Conservation (phyloP, 1,284 basidiomycete species). For the Agroathelia rolfsii region DNA sequence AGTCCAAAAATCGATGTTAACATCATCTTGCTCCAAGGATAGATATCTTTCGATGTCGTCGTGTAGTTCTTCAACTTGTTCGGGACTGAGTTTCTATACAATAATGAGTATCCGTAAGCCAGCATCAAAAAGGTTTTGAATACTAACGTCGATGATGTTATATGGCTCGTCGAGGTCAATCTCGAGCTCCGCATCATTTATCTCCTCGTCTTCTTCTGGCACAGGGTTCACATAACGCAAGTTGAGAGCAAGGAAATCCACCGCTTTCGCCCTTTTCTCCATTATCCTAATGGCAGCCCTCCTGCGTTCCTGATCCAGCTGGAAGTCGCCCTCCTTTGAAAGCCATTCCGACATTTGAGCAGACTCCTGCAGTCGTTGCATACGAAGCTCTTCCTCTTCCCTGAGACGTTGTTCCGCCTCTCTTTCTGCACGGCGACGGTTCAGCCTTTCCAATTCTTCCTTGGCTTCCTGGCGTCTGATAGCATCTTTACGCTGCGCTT, state of each 20-base stretch:
- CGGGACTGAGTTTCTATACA: constrained; percentile 69
- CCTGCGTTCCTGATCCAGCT: constrained; percentile 86
- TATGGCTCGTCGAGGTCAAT: constrained; percentile 98
- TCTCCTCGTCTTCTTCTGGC: constrained; percentile 58
- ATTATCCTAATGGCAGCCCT: constrained; percentile 90
- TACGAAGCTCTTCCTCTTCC: constrained; percentile 87
- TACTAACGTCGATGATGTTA: constrained; percentile 83
- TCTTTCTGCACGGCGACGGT: constrained; percentile 82
- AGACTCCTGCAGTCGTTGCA: constrained; percentile 85
- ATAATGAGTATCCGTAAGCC: constrained; percentile 13
- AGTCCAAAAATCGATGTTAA: constrained; percentile 96
- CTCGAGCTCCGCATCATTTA: constrained; percentile 81
- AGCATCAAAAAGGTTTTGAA: not conserved
- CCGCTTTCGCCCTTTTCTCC: constrained; percentile 92
- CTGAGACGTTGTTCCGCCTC: constrained; percentile 82
- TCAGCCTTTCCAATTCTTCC: constrained; percentile 90
- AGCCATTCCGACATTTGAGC: constrained; percentile 98
- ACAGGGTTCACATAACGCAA: constrained; percentile 77
- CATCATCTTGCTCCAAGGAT: constrained; percentile 73
- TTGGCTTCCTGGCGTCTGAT: constrained; percentile 82
- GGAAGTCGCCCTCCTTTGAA: constrained; percentile 94
- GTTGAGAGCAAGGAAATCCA: constrained; percentile 91
- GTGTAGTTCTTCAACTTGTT: constrained; percentile 89
- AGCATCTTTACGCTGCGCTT: constrained; percentile 76
- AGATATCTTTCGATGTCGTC: constrained; percentile 93